These are phyloP conservation scores for Neocallimastix lanati DNA, from an alignment of 192 early-diverging fungal genomes.

Conservation along the genomic window DNA sequence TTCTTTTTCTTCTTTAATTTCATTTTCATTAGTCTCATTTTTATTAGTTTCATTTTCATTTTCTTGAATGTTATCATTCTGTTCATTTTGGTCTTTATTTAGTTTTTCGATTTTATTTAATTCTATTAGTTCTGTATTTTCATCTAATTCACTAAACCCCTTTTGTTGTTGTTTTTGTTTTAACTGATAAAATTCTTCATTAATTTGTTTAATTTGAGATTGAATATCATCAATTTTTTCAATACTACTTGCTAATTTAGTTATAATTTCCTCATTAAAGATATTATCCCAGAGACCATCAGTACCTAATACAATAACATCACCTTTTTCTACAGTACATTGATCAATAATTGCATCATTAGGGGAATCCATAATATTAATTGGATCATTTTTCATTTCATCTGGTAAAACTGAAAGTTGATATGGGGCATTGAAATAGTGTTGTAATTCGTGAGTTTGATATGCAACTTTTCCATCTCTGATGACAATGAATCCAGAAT, in stretches of 20 bases:
- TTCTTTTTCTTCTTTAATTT: too few relatives aligned
- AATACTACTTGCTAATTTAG: neutral
- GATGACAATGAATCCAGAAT: slow-evolving; percentile 3
- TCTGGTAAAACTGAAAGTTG: slow-evolving; percentile 3
- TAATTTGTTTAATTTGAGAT: neutral
- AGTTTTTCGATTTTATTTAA: too few relatives aligned
- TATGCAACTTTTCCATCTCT: neutral
- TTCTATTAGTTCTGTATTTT: too few relatives aligned
- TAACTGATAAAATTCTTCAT: neutral
- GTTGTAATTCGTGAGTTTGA: slow-evolving; percentile 3
- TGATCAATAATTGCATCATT: slow-evolving; percentile 65
- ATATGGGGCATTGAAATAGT: slow-evolving; percentile 8
- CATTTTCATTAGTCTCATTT: too few relatives aligned
- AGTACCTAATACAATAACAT: slow-evolving; percentile 77
- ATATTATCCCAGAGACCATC: slow-evolving; percentile 32
- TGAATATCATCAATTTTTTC: neutral
- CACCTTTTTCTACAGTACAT: slow-evolving; percentile 73
- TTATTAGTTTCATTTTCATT: too few relatives aligned
- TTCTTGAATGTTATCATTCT: too few relatives aligned
- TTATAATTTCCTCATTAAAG: neutral
- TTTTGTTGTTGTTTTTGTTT: neutral
- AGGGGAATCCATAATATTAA: slow-evolving; percentile 44
- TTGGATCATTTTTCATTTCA: slow-evolving; percentile 1
- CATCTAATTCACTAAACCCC: neutral
- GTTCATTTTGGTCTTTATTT: too few relatives aligned